Evolutionary conservation across 1,139 yeast species (phyloP).

Genomic region (Starmera stellimalicola): DNA sequence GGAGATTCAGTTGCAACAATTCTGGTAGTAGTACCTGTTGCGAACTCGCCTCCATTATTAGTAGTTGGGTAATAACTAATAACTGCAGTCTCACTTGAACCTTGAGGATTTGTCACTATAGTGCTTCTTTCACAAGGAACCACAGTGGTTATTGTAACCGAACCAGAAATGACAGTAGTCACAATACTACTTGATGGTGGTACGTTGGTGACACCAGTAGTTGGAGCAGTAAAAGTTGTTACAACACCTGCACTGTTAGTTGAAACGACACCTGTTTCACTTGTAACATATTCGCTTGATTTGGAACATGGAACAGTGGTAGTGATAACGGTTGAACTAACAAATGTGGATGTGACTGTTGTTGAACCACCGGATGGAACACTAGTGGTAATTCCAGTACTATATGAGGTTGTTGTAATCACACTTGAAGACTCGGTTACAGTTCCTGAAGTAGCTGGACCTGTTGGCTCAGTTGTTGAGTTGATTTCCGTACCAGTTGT

Average conservation of each 20-base stretch:
- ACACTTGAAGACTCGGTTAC: conserved; percentile 1
- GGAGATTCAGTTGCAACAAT: background rate
- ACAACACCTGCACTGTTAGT: no score
- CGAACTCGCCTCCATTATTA: background rate
- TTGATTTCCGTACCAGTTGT: no score
- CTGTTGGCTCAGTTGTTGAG: conserved; percentile 1
- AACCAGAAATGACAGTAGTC: background rate
- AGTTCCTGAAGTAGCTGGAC: conserved; percentile 1
- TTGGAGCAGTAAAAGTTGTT: background rate
- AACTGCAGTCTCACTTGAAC: background rate
- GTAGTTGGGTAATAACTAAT: background rate
- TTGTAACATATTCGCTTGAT: background rate
- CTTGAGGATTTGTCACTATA: background rate
- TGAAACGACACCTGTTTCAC: background rate
- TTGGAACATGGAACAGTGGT: background rate
- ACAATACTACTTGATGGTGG: no score
- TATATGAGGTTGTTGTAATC: background rate
- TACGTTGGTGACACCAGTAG: background rate
- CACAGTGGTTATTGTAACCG: background rate
- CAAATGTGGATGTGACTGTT: no score
- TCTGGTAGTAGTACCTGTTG: background rate
- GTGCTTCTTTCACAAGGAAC: background rate
- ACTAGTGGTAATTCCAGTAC: no score
- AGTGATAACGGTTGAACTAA: background rate
- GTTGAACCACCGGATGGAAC: no score